Percentiles rank a stretch among this genome's conserved stretches.
Conservation (phyloP, 2,329 filamentous ascomycete species). For the Ophiocordyceps polyrhachis-furcata region DNA sequence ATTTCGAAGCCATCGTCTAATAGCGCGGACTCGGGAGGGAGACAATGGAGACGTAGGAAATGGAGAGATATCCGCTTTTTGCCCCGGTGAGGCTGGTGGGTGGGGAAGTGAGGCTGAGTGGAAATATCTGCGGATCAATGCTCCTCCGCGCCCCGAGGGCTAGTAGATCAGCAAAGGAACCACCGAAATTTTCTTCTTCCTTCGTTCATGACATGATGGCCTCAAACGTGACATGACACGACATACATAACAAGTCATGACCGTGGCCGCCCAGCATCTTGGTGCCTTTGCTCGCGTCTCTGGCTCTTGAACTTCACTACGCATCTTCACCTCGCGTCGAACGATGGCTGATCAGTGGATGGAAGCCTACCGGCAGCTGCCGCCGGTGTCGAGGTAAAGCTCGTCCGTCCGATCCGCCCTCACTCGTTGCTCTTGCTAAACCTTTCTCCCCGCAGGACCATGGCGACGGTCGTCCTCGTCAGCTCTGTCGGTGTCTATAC, state of each 20-base stretch:
- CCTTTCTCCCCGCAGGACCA: conserved; percentile 32
- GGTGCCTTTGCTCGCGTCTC: conserved; percentile 4
- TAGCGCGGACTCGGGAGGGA: neutral
- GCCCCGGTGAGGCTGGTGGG: neutral
- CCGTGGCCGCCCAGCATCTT: conserved; percentile 10
- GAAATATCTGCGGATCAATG: neutral
- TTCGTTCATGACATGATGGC: neutral
- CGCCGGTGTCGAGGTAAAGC: conserved; percentile 22
- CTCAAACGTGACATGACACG: conserved; percentile 16
- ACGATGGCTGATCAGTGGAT: conserved; percentile 14
- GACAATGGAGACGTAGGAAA: neutral
- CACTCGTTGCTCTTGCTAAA: neutral
- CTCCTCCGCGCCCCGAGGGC: neutral
- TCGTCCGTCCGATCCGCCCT: too few relatives aligned
- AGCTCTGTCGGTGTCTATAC: conserved; percentile 42
- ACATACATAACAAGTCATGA: conserved; percentile 12
- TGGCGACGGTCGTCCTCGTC: conserved; percentile 41
- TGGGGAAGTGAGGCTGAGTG: neutral
- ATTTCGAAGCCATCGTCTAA: neutral
- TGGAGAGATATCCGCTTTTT: neutral
- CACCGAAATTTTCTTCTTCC: neutral
- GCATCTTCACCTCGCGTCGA: conserved; percentile 2
- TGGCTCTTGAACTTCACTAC: conserved; percentile 1
- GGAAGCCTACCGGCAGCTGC: conserved; percentile 20
- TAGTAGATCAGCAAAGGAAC: too few relatives aligned